phyloP scores from a whole-genome alignment of 2,329 filamentous ascomycete genomes.

The Claviceps paspali region DNA sequence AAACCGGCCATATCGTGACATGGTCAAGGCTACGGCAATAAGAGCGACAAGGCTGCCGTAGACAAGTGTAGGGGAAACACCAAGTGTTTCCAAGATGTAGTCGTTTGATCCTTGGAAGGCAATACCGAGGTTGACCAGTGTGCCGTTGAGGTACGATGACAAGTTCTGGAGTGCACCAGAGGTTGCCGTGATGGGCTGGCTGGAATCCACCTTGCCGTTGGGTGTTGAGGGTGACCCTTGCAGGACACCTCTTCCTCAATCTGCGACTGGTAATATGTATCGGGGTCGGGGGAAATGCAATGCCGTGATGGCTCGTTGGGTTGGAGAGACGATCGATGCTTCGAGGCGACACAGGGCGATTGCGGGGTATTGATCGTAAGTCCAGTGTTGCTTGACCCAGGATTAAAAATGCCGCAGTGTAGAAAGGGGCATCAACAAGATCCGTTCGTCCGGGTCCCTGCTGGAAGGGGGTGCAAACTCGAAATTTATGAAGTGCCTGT shows the following conservation, averaged over 20 bases:
- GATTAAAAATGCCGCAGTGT: no score
- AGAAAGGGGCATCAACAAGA: no score
- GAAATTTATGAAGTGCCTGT: no score
- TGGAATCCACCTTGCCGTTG: conserved; percentile 47
- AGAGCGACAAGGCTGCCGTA: conserved; percentile 36
- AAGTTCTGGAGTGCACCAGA: conserved; percentile 48
- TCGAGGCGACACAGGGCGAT: conserved; percentile 1
- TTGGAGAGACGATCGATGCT: not conserved
- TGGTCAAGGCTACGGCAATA: conserved; percentile 34
- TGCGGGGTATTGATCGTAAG: conserved; percentile 1
- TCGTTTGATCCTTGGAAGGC: conserved; percentile 32
- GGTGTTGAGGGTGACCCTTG: conserved; percentile 19
- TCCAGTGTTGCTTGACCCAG: not conserved
- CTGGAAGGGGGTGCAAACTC: no score
- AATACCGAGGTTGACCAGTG: conserved; percentile 31
- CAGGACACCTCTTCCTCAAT: conserved; percentile 18
- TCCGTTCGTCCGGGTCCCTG: no score
- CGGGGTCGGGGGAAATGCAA: not conserved
- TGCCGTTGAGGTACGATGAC: conserved; percentile 41
- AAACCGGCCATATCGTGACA: conserved; percentile 40
- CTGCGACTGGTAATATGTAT: not conserved
- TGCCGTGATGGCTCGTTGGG: not conserved
- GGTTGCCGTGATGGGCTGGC: conserved; percentile 41
- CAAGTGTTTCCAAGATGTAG: conserved; percentile 35
- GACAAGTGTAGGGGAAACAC: conserved; percentile 31